Evolutionary conservation across 768 basidiomycete species (phyloP).

Genomic region (Termitomyces sp.): DNA sequence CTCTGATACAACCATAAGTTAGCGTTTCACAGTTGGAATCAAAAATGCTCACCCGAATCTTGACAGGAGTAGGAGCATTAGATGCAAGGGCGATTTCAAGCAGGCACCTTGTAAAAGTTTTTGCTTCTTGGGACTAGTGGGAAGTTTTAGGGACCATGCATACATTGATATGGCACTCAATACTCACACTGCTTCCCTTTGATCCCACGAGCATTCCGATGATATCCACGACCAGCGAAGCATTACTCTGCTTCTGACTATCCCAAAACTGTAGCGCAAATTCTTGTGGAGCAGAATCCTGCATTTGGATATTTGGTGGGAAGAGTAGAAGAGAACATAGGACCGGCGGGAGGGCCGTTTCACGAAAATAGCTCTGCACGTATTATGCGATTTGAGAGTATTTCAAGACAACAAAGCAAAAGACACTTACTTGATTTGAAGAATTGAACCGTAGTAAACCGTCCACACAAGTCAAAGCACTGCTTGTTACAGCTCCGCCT

Average conservation of each 20-base stretch:
- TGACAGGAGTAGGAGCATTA: conserved; percentile 86
- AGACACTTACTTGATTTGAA: conserved; percentile 79
- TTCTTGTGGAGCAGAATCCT: conserved; percentile 68
- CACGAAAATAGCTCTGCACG: conserved; percentile 89
- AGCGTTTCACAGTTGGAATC: not conserved
- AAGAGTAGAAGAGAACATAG: conserved; percentile 67
- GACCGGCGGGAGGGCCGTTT: conserved; percentile 67
- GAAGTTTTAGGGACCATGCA: conserved; percentile 1
- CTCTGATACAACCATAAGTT: conserved; percentile 18
- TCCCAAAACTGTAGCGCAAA: conserved; percentile 98
- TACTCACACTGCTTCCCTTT: conserved; percentile 58
- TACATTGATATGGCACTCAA: not conserved
- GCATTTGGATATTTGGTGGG: conserved; percentile 53
- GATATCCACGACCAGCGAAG: conserved; percentile 71
- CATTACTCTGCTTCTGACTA: conserved; percentile 80
- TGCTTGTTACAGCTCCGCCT: conserved; percentile 80
- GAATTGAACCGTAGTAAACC: conserved; percentile 87
- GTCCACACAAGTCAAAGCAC: conserved; percentile 83
- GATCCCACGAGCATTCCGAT: conserved; percentile 81
- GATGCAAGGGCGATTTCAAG: conserved; percentile 86
- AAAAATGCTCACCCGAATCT: conserved; percentile 62
- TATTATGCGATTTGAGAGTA: not conserved
- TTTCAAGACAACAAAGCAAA: not conserved
- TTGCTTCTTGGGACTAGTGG: conserved; percentile 48
- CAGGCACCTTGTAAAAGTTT: conserved; percentile 67